Conservation (phyloP, 768 basidiomycete species). For the Suillus paluster region DNA sequence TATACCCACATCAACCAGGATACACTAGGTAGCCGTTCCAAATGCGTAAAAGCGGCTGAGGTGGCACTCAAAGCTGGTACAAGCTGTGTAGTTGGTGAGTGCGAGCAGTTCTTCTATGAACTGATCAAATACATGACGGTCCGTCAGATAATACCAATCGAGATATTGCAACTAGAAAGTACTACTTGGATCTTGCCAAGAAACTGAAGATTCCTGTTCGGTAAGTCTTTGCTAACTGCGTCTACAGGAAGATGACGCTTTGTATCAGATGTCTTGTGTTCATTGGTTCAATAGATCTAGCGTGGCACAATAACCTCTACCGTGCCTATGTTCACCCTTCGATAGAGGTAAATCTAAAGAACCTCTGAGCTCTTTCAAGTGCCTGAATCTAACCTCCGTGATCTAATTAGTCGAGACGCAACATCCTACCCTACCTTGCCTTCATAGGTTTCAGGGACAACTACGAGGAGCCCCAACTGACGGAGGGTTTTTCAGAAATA, state of each 20-base stretch:
- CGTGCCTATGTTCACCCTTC: constrained; percentile 68
- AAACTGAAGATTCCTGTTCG: constrained; percentile 57
- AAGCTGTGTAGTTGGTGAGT: constrained; percentile 79
- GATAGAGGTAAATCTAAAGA: constrained; percentile 24
- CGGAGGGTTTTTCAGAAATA: constrained; percentile 82
- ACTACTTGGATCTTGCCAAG: constrained; percentile 72
- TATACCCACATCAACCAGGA: constrained; percentile 93
- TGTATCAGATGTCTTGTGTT: constrained; percentile 72
- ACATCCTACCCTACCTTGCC: constrained; percentile 61
- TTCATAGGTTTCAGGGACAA: constrained; percentile 60
- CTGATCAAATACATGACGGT: constrained; percentile 8
- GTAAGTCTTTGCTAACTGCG: constrained; percentile 36
- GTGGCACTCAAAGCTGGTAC: constrained; percentile 56
- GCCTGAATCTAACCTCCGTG: background rate
- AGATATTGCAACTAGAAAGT: constrained; percentile 64
- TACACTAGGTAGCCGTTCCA: constrained; percentile 69
- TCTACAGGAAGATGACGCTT: background rate
- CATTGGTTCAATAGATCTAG: constrained; percentile 74
- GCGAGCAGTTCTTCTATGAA: background rate
- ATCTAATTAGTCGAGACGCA: constrained; percentile 47
- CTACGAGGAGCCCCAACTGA: constrained; percentile 65
- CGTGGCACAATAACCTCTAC: constrained; percentile 94
- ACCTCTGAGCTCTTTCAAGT: background rate
- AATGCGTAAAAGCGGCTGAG: constrained; percentile 70
- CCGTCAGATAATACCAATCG: constrained; percentile 90